Base-by-base conservation (phyloP, 2,329 filamentous ascomycete species). In the Metarhizium brunneum region DNA sequence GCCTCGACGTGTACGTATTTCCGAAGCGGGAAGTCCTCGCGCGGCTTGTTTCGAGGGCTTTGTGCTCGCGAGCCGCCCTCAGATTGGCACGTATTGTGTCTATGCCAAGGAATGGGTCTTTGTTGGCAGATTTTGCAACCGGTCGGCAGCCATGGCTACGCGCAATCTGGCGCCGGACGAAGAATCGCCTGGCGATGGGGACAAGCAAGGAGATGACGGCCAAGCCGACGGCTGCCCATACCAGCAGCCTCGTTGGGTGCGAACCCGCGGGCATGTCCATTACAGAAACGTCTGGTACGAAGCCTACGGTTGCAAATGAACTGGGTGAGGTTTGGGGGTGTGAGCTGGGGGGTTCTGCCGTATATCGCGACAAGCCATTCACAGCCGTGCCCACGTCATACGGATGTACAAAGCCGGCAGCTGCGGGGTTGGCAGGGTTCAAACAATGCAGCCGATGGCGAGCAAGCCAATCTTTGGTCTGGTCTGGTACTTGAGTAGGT, bases 71-170 rank as follows among this genome's bases (percentile, higher is more conserved):
- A 8, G 18, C 25, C 11, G 25, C 47, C 10, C 52, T 48, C 1
- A 54, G n/a, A 7, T 54, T 36, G 7, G 16, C 42, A 18, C 35
- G 40, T n/a, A 54, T 29, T 13, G 54, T 29, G 42, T 57, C 56
- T 13, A 57, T 32, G 7, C 56, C 56, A 42, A 57, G 45, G 43
- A 57, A 36, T 1, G 56, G 56, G 18, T 54, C 52, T n/a, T n/a
- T 52, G 43, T 6, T 38, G 16, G 40, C 6, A 14, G 32, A 32
- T 25, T 47, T 47, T 3, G 49, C 45, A 14, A 54, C 36, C 16
- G 56, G 56, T 32, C 45, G 32, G 40, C 56, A 57, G 35, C 56
- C 56, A 38, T 57, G 35, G n/a, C 42, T 49, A 8, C 36, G 45
- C 8, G 43, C 52, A 32, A 57, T 35, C 5, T 49, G 52, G n/a